Percentiles rank a stretch among this genome's conserved stretches.
Evolutionary conservation across 495 filamentous ascomycete species (phyloP).

Genomic region (Venustampulla echinocandica): DNA sequence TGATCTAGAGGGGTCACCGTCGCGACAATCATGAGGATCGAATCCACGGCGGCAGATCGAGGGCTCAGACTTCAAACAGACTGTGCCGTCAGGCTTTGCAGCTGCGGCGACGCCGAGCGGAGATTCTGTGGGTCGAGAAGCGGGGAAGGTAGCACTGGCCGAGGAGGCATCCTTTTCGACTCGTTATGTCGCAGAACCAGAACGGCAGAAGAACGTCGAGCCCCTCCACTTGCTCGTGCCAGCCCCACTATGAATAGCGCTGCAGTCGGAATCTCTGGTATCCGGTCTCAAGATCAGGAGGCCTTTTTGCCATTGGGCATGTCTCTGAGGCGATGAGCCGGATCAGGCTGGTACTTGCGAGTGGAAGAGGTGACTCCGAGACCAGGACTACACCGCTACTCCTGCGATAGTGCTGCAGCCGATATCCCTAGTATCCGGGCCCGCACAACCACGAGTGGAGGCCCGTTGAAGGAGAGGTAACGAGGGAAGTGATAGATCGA

Average conservation of each 20-base stretch:
- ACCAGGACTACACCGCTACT: constrained; percentile 6
- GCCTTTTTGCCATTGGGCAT: constrained; percentile 13
- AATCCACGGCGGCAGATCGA: constrained; percentile 8
- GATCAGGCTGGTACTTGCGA: constrained; percentile 2
- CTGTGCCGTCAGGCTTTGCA: constrained; percentile 4
- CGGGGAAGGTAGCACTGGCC: not conserved
- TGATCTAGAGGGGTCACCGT: constrained; percentile 2
- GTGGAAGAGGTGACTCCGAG: constrained; percentile 6
- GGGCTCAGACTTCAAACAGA: constrained; percentile 6
- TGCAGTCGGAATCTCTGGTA: constrained; percentile 7
- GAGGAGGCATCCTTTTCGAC: constrained; percentile 1
- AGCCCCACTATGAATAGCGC: constrained; percentile 2
- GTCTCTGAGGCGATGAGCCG: constrained; percentile 2
- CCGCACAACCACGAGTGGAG: constrained; percentile 7
- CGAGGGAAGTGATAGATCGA: constrained; percentile 1
- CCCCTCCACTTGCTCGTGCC: constrained; percentile 4
- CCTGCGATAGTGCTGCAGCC: constrained; percentile 1
- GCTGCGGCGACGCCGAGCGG: constrained; percentile 1
- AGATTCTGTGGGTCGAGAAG: not conserved
- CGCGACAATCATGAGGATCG: constrained; percentile 7
- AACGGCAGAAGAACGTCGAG: constrained; percentile 2
- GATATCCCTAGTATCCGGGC: not conserved
- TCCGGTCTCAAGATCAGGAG: constrained; percentile 8
- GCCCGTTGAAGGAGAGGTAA: constrained; percentile 5
- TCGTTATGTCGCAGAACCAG: constrained; percentile 2